phyloP scores from a whole-genome alignment of 495 filamentous ascomycete species.

The Niebla homalea region DNA sequence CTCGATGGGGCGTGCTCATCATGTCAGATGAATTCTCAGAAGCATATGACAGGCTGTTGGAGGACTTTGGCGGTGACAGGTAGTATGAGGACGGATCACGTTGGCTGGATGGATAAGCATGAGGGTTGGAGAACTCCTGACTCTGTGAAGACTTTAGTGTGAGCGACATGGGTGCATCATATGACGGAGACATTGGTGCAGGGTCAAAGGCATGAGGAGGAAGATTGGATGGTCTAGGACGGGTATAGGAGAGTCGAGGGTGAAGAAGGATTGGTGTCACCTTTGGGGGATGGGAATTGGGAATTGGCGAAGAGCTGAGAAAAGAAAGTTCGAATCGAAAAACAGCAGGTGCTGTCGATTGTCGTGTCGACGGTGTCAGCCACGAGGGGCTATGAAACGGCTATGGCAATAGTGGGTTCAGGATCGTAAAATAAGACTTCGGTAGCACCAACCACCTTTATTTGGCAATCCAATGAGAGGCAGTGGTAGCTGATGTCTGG shows the following conservation, averaged over 20 bases:
- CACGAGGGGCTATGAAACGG: too few relatives aligned
- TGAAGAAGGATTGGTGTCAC: constrained; percentile 3
- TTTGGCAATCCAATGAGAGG: background rate
- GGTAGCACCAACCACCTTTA: background rate
- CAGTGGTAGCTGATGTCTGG: background rate
- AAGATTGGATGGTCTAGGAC: background rate
- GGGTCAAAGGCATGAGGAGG: background rate
- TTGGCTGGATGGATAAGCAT: constrained; percentile 28
- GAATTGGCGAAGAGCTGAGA: too few relatives aligned
- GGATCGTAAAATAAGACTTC: background rate
- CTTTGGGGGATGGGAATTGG: background rate
- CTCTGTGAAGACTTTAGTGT: constrained; percentile 29
- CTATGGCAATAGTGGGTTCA: too few relatives aligned
- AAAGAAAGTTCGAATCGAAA: too few relatives aligned
- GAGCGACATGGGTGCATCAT: constrained; percentile 25
- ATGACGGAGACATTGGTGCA: background rate
- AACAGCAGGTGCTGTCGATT: too few relatives aligned
- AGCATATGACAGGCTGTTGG: background rate
- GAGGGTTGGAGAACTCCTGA: constrained; percentile 27
- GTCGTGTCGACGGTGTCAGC: too few relatives aligned
- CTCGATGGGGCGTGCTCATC: constrained; percentile 28
- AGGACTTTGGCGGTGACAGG: constrained; percentile 18
- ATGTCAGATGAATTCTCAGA: background rate
- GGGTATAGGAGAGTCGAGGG: background rate
- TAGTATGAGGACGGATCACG: constrained; percentile 25